phyloP scores from a whole-genome alignment of 2,329 filamentous ascomycete species.

The Didymellaceae sp. region DNA sequence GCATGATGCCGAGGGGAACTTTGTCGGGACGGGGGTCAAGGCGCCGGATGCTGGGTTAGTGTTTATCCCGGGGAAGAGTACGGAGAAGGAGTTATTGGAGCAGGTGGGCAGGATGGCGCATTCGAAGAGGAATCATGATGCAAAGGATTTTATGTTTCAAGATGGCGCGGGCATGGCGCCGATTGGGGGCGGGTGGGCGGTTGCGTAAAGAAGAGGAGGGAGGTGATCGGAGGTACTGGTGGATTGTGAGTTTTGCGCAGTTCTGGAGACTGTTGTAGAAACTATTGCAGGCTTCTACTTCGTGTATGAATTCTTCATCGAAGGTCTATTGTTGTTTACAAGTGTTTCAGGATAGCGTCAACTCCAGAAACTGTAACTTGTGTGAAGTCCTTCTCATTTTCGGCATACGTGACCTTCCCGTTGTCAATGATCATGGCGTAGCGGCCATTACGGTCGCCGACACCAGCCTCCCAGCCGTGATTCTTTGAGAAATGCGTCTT shows the following conservation, averaged over 20 bases:
- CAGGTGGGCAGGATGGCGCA: slow-evolving; percentile 38
- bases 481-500: slow-evolving; percentile 1
- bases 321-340: background rate
- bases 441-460: background rate
- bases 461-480: background rate
- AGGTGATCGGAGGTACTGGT: too few species aligned
- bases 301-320: too few species aligned
- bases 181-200: slow-evolving; percentile 1
- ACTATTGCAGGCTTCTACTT: too few species aligned
- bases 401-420: slow-evolving; percentile 4
- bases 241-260: too few species aligned
- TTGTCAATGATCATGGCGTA: slow-evolving; percentile 1
- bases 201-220: background rate
- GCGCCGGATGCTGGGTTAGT: slow-evolving; percentile 34
- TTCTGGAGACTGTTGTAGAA: too few species aligned
- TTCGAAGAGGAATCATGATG: slow-evolving; percentile 27
- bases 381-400: background rate
- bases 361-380: slow-evolving; percentile 5
- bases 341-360: background rate
- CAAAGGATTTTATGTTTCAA: background rate
- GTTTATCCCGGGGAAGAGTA: slow-evolving; percentile 36
- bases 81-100: slow-evolving; percentile 32
- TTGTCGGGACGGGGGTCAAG: slow-evolving; percentile 31
- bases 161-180: slow-evolving; percentile 3
- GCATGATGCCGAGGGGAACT: slow-evolving; percentile 37